Evolutionary conservation across 495 filamentous ascomycete species (phyloP).

Genomic region (Penicillium longicatenatum): DNA sequence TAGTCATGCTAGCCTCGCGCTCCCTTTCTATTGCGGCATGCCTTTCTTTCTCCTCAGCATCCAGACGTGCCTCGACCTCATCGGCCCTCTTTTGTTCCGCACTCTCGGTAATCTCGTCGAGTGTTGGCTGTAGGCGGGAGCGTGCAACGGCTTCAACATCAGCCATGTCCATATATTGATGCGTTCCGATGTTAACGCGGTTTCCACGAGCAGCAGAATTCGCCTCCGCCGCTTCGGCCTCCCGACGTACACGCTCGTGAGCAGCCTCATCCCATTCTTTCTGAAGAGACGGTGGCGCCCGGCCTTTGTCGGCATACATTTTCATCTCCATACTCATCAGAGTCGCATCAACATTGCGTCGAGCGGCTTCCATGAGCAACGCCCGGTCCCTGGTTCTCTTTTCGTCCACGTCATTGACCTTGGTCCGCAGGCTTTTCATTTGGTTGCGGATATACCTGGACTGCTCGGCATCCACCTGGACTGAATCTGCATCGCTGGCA

Average conservation of each 20-base stretch:
- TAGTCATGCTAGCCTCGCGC: slow-evolving; percentile 53
- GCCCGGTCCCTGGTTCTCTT: slow-evolving; percentile 76
- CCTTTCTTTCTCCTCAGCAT: slow-evolving; percentile 53
- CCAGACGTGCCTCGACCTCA: slow-evolving; percentile 57
- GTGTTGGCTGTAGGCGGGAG: slow-evolving; percentile 76
- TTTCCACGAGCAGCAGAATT: slow-evolving; percentile 56
- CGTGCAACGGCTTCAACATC: slow-evolving; percentile 82
- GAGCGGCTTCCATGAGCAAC: slow-evolving; percentile 73
- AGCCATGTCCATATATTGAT: slow-evolving; percentile 74
- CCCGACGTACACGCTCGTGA: slow-evolving; percentile 59
- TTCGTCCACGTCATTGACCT: slow-evolving; percentile 67
- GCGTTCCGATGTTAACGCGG: slow-evolving; percentile 78
- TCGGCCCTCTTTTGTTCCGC: slow-evolving; percentile 66
- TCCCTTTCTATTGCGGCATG: slow-evolving; percentile 49
- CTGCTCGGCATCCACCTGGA: slow-evolving; percentile 63
- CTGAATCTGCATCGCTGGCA: slow-evolving; percentile 66
- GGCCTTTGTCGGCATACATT: slow-evolving; percentile 74
- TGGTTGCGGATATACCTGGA: slow-evolving; percentile 76
- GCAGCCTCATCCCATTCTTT: slow-evolving; percentile 82
- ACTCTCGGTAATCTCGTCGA: slow-evolving; percentile 85
- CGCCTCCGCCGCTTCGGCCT: slow-evolving; percentile 63
- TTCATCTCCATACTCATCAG: slow-evolving; percentile 79
- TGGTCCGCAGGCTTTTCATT: slow-evolving; percentile 73
- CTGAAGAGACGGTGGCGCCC: slow-evolving; percentile 65
- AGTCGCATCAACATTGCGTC: slow-evolving; percentile 77